A percentile compares a stretch with the other conserved stretches of the same genome.
Evolutionary conservation across 2,329 filamentous ascomycete species (phyloP).

Genomic region (Fusarium domesticum): DNA sequence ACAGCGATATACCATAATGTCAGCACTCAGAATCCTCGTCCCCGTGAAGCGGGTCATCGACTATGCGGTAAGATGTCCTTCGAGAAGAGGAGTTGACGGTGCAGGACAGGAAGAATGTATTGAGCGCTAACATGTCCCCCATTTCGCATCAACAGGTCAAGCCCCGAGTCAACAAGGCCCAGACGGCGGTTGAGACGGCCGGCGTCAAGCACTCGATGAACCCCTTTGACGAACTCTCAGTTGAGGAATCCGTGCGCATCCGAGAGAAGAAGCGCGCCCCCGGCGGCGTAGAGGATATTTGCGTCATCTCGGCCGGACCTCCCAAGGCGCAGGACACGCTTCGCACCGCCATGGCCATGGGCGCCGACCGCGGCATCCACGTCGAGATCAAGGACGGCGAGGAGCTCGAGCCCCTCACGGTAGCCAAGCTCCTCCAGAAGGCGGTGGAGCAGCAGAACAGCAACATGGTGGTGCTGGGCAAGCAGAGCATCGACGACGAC

Average conservation of each 20-base stretch:
- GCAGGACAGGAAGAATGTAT: too few relatives aligned
- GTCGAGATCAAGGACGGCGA: slow-evolving; percentile 74
- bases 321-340: slow-evolving; percentile 84
- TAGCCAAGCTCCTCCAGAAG: slow-evolving; percentile 83
- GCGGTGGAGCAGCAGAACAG: slow-evolving; percentile 80
- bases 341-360: slow-evolving; percentile 98
- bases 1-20: slow-evolving; percentile 45
- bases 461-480: slow-evolving; percentile 91
- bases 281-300: slow-evolving; percentile 82
- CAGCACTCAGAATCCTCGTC: slow-evolving; percentile 70
- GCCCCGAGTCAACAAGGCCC: slow-evolving; percentile 66
- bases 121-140: too few relatives aligned
- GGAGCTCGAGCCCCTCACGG: slow-evolving; percentile 81
- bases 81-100: too few relatives aligned
- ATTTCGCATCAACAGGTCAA: slow-evolving; percentile 57
- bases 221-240: slow-evolving; percentile 96
- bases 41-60: slow-evolving; percentile 84
- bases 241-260: slow-evolving; percentile 93
- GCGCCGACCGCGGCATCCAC: slow-evolving; percentile 87
- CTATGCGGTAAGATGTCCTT: slow-evolving; percentile 63
- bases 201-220: slow-evolving; percentile 98
- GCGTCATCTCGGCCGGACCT: slow-evolving; percentile 83
- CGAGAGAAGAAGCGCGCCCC: slow-evolving; percentile 77
- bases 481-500: slow-evolving; percentile 98
- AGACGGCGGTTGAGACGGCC: slow-evolving; percentile 85